Conservation (phyloP, 208 protist genomes). For the Wallacemonas sp. region DNA sequence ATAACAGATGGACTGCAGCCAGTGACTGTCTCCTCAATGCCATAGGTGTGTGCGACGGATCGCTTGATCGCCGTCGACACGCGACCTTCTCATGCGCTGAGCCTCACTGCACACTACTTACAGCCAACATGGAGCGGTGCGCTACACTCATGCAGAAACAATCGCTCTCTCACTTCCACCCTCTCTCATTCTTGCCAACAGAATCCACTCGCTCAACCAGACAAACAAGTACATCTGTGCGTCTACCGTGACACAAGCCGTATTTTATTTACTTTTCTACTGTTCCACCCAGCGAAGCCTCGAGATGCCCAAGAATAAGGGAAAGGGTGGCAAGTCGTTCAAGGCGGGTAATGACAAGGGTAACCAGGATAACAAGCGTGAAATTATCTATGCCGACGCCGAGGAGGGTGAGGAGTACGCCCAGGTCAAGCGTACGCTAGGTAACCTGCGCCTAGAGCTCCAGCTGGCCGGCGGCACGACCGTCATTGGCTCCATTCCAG, state of each 20-base stretch:
- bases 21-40: no score
- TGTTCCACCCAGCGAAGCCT: not conserved
- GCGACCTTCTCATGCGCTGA: no score
- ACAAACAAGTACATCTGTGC: no score
- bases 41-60: no score
- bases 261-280: conserved; percentile 23
- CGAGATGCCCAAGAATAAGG: conserved; percentile 93
- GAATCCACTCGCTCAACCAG: no score
- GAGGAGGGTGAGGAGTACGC: conserved; percentile 99
- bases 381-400: conserved; percentile 93
- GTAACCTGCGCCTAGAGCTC: conserved; percentile 97
- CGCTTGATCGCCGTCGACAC: no score
- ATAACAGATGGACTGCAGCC: not conserved
- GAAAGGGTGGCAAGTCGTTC: conserved; percentile 96
- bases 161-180: no score
- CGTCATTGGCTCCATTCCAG: conserved; percentile 80
- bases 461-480: conserved; percentile 69
- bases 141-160: no score
- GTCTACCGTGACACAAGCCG: no score
- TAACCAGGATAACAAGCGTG: conserved; percentile 94
- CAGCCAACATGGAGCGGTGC: no score
- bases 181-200: no score
- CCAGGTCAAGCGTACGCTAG: conserved; percentile 95
- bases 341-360: conserved; percentile 94
- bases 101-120: no score